Percentiles rank a stretch among this genome's conserved stretches.
phyloP scores from a whole-genome alignment of 129 eudicot species.

The Solidago caesia region DNA sequence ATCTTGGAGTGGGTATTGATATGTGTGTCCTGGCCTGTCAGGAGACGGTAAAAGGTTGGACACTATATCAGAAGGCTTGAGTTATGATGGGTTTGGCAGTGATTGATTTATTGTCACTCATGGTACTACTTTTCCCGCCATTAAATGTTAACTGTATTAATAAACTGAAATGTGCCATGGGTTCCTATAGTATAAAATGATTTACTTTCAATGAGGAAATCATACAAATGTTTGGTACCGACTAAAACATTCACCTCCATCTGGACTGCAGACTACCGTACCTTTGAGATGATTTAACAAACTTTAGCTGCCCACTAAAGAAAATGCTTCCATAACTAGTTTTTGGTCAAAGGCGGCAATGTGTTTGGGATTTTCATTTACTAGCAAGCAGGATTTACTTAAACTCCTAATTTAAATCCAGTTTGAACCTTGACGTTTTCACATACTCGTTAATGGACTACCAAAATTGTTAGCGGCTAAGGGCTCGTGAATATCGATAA shows the following conservation, averaged over 20 bases:
- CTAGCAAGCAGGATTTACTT: too few relatives aligned
- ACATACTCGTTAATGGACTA: background rate
- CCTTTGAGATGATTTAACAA: too few relatives aligned
- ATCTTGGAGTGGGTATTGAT: conserved; percentile 26
- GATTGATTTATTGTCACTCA: conserved; percentile 39
- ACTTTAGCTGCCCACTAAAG: too few relatives aligned
- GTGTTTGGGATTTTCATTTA: too few relatives aligned
- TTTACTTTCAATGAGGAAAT: background rate
- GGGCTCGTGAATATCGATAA: background rate
- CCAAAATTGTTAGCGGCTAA: background rate
- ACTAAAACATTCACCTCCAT: background rate
- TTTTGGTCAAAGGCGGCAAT: too few relatives aligned
- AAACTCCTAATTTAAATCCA: background rate
- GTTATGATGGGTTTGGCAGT: conserved; percentile 66
- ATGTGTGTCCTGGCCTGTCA: conserved; percentile 36
- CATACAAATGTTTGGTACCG: background rate
- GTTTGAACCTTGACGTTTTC: background rate
- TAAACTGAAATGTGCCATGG: conserved; percentile 14
- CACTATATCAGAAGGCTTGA: conserved; percentile 61
- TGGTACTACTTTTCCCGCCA: conserved; percentile 29
- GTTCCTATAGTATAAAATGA: background rate
- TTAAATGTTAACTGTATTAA: conserved; percentile 3
- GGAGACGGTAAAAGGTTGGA: conserved; percentile 52
- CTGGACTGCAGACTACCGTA: too few relatives aligned
- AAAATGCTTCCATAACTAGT: too few relatives aligned